These are phyloP conservation scores for Lactarius indigo DNA, from an alignment of 768 basidiomycete species.

Conservation along the genomic window DNA sequence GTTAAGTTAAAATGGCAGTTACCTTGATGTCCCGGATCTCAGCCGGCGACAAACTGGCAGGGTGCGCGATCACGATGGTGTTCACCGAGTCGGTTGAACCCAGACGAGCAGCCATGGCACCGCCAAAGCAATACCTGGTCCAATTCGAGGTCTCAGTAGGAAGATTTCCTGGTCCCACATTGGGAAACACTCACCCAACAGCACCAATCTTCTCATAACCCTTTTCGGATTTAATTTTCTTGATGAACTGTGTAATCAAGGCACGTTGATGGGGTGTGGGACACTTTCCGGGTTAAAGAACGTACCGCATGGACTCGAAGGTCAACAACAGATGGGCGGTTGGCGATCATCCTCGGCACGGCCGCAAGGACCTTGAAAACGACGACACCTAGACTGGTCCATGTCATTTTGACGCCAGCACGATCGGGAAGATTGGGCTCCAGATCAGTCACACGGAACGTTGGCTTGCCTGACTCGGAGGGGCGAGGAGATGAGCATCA, in stretches of 20 bases:
- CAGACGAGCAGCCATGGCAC: conserved; percentile 31
- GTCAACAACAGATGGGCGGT: conserved; percentile 32
- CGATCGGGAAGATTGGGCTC: conserved; percentile 33
- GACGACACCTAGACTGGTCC: conserved; percentile 27
- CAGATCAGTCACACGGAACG: conserved; percentile 29
- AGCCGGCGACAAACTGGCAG: conserved; percentile 32
- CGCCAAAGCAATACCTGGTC: conserved; percentile 40
- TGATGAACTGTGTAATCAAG: conserved; percentile 34
- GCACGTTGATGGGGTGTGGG: background rate
- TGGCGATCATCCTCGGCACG: conserved; percentile 25
- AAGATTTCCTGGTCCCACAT: background rate
- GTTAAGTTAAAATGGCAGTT: background rate
- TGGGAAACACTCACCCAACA: conserved; percentile 36
- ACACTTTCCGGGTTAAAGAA: background rate
- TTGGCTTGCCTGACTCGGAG: conserved; percentile 34
- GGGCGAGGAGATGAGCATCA: background rate
- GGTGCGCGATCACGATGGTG: conserved; percentile 42
- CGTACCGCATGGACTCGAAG: conserved; percentile 30
- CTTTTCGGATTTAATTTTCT: conserved; percentile 37
- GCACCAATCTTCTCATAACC: conserved; percentile 41
- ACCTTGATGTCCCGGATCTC: conserved; percentile 38
- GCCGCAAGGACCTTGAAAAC: conserved; percentile 25
- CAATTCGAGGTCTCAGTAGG: background rate
- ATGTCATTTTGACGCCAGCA: conserved; percentile 29
- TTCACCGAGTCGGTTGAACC: conserved; percentile 34